Evolutionary conservation across 306 rosid species (phyloP), one percentile per base, ranked within the genome.

Genomic region (Sophora flavescens): DNA sequence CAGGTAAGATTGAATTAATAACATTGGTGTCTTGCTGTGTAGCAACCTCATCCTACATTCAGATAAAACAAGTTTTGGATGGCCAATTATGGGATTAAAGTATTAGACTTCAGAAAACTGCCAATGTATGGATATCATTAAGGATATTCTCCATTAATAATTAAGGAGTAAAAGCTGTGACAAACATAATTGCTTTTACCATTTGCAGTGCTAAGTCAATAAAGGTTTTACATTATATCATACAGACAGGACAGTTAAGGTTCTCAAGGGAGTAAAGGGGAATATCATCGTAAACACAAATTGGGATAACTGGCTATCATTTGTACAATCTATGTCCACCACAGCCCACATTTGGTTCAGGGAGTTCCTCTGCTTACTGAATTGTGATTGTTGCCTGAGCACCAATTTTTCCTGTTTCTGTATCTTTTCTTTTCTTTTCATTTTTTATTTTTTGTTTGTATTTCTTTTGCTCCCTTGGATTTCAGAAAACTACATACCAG

Each of bases 11-110:
- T 63, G 54, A 61, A 2, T 58, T 18, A 6, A 42, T 6, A 65
- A 82, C 82, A 32, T 48, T 61, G 4, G 15, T 75, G 1, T 74
- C 86, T 73, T 22, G 66, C 80, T 84, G 84, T 84, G 74, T 81
- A 18, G 77, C 73, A 36, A 50, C 81, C 77, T 76, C 90, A 59
- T 82, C 87, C 98, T 91, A 83, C 76, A 71, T 69, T 48, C 70
- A 78, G 70, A 71, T 35, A 65, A 51, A 68, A 57, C 28, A 63
- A 68, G 65, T 68, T 26, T 9, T 42, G 60, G 18, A 60, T 8
- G 11, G 39, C 11, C 51, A 77, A 4, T 47, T 50, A 58, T 8
- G 36, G 18, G 22, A 76, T 39, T 26, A 53, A 45, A 64, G 62
- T 28, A 38, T 5, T 16, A 72, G 66, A 61, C 68, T 67, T 32